Conservation (phyloP, 2,329 filamentous ascomycete genomes). For the Fusarium sp. region DNA sequence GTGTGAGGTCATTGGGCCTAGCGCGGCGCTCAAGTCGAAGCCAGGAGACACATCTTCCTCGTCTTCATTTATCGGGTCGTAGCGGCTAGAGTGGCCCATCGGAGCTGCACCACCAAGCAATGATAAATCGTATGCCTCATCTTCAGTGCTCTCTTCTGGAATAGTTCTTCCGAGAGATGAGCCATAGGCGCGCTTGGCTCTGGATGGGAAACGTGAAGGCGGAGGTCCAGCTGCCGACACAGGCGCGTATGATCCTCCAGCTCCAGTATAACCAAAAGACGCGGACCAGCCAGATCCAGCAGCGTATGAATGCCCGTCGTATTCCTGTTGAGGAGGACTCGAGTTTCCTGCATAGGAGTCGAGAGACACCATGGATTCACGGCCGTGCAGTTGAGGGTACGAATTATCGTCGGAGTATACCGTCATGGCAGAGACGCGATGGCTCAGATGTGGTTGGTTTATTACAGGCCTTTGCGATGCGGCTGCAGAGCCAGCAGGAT, state of each 20-base stretch:
- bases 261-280: conserved; percentile 48
- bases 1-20: conserved; percentile 60
- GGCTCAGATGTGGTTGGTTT: conserved; percentile 44
- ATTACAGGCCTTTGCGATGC: conserved; percentile 20
- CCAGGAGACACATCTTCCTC: conserved; percentile 52
- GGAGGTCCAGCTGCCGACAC: conserved; percentile 39
- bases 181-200: conserved; percentile 45
- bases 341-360: conserved; percentile 48
- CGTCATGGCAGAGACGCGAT: conserved; percentile 52
- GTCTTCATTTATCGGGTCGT: conserved; percentile 47
- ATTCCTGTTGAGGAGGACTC: conserved; percentile 32
- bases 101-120: conserved; percentile 58
- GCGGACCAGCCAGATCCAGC: conserved; percentile 44
- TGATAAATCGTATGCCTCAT: conserved; percentile 59
- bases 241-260: conserved; percentile 47
- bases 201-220: conserved; percentile 42
- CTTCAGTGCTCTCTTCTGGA: conserved; percentile 53
- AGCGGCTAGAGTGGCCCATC: conserved; percentile 52
- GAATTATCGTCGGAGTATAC: conserved; percentile 48
- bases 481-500: conserved; percentile 10
- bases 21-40: conserved; percentile 61
- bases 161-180: conserved; percentile 43
- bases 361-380: conserved; percentile 57
- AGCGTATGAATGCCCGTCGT: conserved; percentile 39
- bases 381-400: conserved; percentile 50